Percentiles rank a stretch among this genome's conserved stretches.
These are phyloP conservation scores for Diutina mesorugosa DNA, from an alignment of 1,139 yeast genomes.

Conservation along the genomic window DNA sequence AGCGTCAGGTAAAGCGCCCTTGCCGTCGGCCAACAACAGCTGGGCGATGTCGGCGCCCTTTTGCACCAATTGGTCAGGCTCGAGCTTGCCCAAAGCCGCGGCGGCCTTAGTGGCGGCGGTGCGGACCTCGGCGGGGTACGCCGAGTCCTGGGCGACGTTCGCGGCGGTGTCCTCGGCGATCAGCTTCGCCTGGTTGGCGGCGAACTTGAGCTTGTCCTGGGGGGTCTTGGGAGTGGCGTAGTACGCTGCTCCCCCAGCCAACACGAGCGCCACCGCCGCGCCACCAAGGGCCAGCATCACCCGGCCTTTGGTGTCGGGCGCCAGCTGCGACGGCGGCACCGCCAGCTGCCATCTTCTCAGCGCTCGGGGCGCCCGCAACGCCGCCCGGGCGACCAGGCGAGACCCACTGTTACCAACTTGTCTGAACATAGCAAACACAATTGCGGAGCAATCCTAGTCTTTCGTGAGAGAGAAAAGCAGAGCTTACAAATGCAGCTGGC, in stretches of 20 bases:
- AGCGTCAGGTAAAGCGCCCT: neutral
- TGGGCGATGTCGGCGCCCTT: neutral
- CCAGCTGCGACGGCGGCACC: neutral
- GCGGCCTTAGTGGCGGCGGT: neutral
- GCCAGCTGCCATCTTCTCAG: neutral
- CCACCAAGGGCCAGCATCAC: neutral
- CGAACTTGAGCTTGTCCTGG: neutral
- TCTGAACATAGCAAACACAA: neutral
- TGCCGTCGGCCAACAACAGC: neutral
- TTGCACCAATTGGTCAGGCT: neutral
- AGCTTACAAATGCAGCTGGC: neutral
- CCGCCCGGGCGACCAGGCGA: neutral
- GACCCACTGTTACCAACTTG: neutral
- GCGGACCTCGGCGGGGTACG: neutral
- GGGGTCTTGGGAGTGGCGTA: neutral
- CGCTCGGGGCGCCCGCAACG: neutral
- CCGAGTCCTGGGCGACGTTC: neutral
- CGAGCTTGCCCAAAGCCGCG: neutral
- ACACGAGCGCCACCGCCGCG: neutral
- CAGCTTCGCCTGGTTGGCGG: neutral
- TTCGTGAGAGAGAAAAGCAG: neutral
- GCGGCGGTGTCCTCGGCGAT: neutral
- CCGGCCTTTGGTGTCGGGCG: neutral
- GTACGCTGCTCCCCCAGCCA: constrained; percentile 1
- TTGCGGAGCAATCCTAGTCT: neutral